Evolutionary conservation across 2,329 filamentous ascomycete species (phyloP).

Genomic region (Leptodontidium sp.): DNA sequence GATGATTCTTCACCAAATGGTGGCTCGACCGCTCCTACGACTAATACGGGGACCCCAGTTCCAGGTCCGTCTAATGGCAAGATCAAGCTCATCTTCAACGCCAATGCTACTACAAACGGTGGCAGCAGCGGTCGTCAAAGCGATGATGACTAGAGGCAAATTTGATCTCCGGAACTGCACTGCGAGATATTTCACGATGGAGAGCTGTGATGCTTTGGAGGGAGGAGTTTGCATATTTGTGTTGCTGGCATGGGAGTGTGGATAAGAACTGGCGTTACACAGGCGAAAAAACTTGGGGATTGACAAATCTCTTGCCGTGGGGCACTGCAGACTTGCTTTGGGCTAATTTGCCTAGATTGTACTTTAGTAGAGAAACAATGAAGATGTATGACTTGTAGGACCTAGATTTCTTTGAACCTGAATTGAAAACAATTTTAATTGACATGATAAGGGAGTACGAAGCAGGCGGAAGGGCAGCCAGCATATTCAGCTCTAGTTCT

Average conservation of each 20-base stretch:
- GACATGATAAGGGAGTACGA: too few relatives aligned
- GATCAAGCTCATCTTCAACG: constrained; percentile 71
- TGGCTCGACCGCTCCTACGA: constrained; percentile 57
- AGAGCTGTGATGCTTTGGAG: background rate
- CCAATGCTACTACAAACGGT: constrained; percentile 47
- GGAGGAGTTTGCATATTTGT: constrained; percentile 17
- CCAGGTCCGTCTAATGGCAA: constrained; percentile 59
- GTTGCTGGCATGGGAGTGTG: constrained; percentile 25
- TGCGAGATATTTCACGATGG: constrained; percentile 3
- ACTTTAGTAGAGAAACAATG: constrained; percentile 45
- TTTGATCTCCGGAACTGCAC: background rate
- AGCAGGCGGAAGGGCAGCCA: too few relatives aligned
- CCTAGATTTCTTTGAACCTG: background rate
- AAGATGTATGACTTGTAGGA: constrained; percentile 31
- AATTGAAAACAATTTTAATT: background rate
- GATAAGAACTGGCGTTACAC: constrained; percentile 24
- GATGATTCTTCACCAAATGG: constrained; percentile 51
- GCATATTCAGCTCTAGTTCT: too few relatives aligned
- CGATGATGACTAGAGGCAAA: constrained; percentile 52
- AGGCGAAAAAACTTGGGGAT: constrained; percentile 18
- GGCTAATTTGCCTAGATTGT: constrained; percentile 43
- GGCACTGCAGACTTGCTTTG: constrained; percentile 20
- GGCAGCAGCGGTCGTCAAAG: constrained; percentile 56
- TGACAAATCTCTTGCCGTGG: constrained; percentile 10
- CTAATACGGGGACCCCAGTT: constrained; percentile 70